Conservation (phyloP, 495 filamentous ascomycete species). For the Tuber brumale region DNA sequence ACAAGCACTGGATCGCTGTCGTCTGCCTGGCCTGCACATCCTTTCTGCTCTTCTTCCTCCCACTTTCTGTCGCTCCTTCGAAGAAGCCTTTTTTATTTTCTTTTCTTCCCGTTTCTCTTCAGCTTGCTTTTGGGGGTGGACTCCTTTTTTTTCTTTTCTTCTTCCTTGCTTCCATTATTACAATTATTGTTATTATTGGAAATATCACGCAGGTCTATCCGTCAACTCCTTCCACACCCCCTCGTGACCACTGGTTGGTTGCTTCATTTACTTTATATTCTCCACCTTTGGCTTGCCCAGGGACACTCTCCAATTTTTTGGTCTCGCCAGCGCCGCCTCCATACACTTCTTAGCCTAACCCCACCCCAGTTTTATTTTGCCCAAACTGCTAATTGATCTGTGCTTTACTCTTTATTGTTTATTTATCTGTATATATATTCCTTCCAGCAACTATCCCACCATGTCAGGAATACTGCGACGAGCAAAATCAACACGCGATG, state of each 20-base stretch:
- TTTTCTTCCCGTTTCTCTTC: constrained; percentile 22
- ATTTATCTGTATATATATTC: constrained; percentile 26
- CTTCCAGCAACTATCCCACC: constrained; percentile 10
- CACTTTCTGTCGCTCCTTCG: constrained; percentile 35
- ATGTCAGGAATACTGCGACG: constrained; percentile 37
- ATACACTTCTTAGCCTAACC: not conserved
- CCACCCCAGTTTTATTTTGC: constrained; percentile 8
- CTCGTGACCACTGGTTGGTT: constrained; percentile 24
- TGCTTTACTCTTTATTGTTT: constrained; percentile 1
- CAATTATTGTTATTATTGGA: constrained; percentile 18
- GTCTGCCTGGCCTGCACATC: not conserved
- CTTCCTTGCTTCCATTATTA: constrained; percentile 7
- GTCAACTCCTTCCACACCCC: not conserved
- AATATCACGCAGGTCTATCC: not conserved
- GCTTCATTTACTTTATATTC: constrained; percentile 10
- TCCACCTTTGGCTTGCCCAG: constrained; percentile 8
- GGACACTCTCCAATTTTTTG: not conserved
- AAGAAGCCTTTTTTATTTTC: constrained; percentile 20
- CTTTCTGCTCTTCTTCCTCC: constrained; percentile 22
- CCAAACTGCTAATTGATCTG: constrained; percentile 16
- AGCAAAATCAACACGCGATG: constrained; percentile 37
- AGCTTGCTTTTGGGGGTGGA: constrained; percentile 13
- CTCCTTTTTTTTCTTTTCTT: constrained; percentile 11
- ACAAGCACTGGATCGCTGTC: not conserved
- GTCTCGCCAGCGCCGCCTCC: not conserved